phyloP scores from a whole-genome alignment of 192 early-diverging fungal species.

The Entomortierella lignicola region DNA sequence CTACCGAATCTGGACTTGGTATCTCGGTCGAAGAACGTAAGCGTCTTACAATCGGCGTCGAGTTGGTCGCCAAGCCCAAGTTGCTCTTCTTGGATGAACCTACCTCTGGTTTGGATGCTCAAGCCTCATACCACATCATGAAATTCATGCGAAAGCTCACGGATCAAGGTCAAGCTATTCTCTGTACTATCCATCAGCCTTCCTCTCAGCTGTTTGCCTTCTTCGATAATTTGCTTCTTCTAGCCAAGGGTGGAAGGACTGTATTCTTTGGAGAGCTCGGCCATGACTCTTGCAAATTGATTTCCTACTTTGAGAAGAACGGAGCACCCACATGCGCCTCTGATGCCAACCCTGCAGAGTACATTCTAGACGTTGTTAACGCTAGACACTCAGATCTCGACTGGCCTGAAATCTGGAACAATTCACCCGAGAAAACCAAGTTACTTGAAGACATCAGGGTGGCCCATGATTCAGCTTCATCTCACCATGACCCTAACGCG shows the following conservation, averaged over 20 bases:
- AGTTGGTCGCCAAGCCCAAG: constrained; percentile 84
- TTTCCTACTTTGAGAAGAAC: constrained; percentile 79
- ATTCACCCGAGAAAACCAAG: constrained; percentile 60
- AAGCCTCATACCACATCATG: constrained; percentile 79
- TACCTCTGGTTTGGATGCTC: constrained; percentile 85
- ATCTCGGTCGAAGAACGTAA: constrained; percentile 92
- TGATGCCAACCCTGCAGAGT: constrained; percentile 85
- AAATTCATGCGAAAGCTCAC: constrained; percentile 77
- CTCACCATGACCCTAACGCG: constrained; percentile 58
- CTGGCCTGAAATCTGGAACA: constrained; percentile 81
- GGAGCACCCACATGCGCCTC: constrained; percentile 73
- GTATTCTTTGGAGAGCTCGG: constrained; percentile 89
- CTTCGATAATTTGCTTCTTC: constrained; percentile 85
- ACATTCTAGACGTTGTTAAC: constrained; percentile 87
- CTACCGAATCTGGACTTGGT: constrained; percentile 75
- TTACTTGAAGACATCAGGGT: constrained; percentile 63
- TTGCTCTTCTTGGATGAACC: constrained; percentile 92
- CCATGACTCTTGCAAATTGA: constrained; percentile 67
- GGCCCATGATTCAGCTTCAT: constrained; percentile 45
- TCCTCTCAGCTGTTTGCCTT: constrained; percentile 83
- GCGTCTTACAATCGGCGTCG: constrained; percentile 86
- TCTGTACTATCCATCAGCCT: constrained; percentile 91
- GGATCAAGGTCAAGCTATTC: constrained; percentile 74
- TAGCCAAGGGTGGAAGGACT: constrained; percentile 82
- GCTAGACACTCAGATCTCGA: constrained; percentile 66